phyloP scores from a whole-genome alignment of 2,329 filamentous ascomycete genomes.

The Epichloe elymi region DNA sequence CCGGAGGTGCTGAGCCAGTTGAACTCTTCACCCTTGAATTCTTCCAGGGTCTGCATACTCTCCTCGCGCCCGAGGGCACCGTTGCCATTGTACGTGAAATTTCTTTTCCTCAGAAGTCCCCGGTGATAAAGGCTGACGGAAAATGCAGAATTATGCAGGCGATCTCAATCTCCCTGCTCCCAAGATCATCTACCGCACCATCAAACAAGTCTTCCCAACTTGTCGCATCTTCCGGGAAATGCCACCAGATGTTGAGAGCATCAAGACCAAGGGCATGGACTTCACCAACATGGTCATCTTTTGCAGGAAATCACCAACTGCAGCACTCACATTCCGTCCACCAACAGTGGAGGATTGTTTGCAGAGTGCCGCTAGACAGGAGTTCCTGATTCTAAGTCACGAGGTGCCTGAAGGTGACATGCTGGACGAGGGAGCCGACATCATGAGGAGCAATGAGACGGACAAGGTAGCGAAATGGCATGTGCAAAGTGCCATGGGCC shows the following conservation, averaged over 20 bases:
- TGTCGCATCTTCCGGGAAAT: constrained; percentile 86
- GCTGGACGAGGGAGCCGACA: constrained; percentile 28
- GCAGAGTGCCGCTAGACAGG: constrained; percentile 53
- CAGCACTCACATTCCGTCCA: constrained; percentile 49
- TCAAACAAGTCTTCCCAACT: constrained; percentile 68
- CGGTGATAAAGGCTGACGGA: constrained; percentile 8
- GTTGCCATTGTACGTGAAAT: constrained; percentile 64
- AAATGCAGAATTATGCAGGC: constrained; percentile 74
- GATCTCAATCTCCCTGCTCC: constrained; percentile 69
- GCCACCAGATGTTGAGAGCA: constrained; percentile 33
- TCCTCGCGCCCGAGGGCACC: constrained; percentile 67
- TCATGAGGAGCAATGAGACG: constrained; percentile 52
- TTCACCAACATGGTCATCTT: constrained; percentile 97
- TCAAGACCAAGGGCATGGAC: constrained; percentile 42
- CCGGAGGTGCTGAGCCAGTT: constrained; percentile 83
- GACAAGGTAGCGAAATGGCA: constrained; percentile 58
- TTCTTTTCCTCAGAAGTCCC: neutral
- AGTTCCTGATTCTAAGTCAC: constrained; percentile 58
- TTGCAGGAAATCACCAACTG: constrained; percentile 52
- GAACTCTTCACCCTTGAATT: constrained; percentile 82
- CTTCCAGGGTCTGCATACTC: constrained; percentile 51
- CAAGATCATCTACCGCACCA: constrained; percentile 68
- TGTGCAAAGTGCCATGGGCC: constrained; percentile 60
- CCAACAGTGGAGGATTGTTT: constrained; percentile 55
- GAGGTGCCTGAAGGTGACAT: constrained; percentile 49